Evolutionary conservation across 768 basidiomycete species (phyloP), one percentile per base, ranked within the genome.

Genomic region (Boletus coccyginus): DNA sequence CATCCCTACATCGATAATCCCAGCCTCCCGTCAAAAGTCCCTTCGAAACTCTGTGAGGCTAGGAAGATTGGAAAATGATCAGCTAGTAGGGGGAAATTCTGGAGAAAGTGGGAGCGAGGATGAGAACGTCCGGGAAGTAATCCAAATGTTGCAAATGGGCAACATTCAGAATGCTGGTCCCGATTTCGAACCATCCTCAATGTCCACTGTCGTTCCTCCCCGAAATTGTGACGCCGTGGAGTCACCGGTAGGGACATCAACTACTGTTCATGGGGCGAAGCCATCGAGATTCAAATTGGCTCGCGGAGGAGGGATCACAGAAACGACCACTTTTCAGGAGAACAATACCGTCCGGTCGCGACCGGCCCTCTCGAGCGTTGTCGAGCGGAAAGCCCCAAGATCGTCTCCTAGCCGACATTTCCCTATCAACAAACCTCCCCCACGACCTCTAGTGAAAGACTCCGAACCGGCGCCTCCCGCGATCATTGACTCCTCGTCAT

Each of bases 61-160:
- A n/a, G 85, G 86, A 10, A 85, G 79, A 64, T 59, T 85, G 32
- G 81, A 84, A 60, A 70, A 79, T 24, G 70, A 74, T 38, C 75
- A 70, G 17, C 74, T 88, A 10, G 73, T 83, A 17, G 84, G 81
- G 5, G 77, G 73, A n/a, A 77, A 75, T 52, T 74, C 64, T 29
- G 76, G 72, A 32, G 82, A 83, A 46, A 85, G 83, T 51, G 83
- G 71, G 33, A 83, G 80, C 47, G 85, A 86, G 53, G 78, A 75
- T 41, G 77, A 78, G 53, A 69, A 62, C 17, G 66, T 78, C 56
- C 80, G 78, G 64, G 82, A 84, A 57, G 69, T 83, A 9, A 63
- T 83, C 31, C 78, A 81, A 21, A 74, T 85, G 44, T 61, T 86
- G 48, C 75, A 70, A 57, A 78, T 76, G 59, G 82, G 82, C 24